Base-by-base conservation (phyloP, 257 asterid genomes). In the Misopates orontium region DNA sequence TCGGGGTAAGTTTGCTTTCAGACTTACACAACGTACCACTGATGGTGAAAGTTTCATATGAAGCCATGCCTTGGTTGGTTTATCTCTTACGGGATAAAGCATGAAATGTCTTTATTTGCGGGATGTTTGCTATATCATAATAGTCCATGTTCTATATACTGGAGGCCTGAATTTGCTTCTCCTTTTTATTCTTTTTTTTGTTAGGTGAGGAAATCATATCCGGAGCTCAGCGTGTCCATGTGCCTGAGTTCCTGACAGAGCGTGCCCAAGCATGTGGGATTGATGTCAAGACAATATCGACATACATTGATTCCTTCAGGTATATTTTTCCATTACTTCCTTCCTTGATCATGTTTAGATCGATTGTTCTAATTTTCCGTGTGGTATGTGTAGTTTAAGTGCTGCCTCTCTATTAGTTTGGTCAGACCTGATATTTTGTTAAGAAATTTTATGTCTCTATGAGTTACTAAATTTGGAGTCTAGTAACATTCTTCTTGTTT, bases 151-250 rank as follows among this genome's bases (percentile, higher is more conserved):
- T 9, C 42, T 36, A 1, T 6, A 12, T 44, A n/a, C n/a, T n/a
- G n/a, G 69, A 62, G 19, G 47, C 49, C 49, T 41, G 56, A 47
- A 11, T 18, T 31, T 45, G 49, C 25, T 65, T 31, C 19, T 28
- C 55, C 49, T 3, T 8, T 66, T 55, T 64, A 36, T 60, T 58
- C n/a, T 66, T 0, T 13, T 52, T 41, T 39, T 67, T 56, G 24
- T 71, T 51, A 89, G 98, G 98, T 23, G 98, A 92, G 77, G 97
- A 92, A 73, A 92, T 92, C 53, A 87, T 92, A 31, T 92, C 98
- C 15, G 97, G 98, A 63, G 97, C 95, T 75, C 98, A 92, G 72
- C 97, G 97, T 78, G 69, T 85, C 47, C 98, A 92, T 19, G 80
- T 79, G 42, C 82, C 96, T 8, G 91, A 87, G 67, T 69, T 79